Conservation (phyloP, 2,329 filamentous ascomycete species). For the Thelonectria rubi region DNA sequence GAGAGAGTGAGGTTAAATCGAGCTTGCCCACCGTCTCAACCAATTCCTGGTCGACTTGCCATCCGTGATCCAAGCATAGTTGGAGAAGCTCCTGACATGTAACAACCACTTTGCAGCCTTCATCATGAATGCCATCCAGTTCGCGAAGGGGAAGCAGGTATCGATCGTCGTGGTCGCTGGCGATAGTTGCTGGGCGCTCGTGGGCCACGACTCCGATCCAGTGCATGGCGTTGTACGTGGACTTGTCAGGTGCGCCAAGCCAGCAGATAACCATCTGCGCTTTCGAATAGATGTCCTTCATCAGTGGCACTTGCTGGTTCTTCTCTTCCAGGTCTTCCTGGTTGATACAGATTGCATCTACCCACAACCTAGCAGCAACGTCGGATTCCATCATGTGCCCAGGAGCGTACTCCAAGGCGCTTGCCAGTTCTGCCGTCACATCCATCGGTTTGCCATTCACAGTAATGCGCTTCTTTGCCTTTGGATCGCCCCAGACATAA, state of each 20-base stretch:
- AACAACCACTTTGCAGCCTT: neutral
- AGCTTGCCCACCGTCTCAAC: neutral
- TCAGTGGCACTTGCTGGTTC: constrained; percentile 10
- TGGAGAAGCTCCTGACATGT: neutral
- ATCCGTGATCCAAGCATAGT: neutral
- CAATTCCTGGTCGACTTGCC: too few relatives aligned
- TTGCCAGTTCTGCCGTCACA: neutral
- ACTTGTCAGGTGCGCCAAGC: neutral
- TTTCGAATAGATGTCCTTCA: constrained; percentile 1
- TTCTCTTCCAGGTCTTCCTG: constrained; percentile 5
- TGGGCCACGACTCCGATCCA: neutral
- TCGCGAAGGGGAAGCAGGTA: neutral
- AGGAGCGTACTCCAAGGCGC: neutral
- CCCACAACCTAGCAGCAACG: neutral
- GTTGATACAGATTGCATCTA: constrained; percentile 16
- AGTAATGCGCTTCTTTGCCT: neutral
- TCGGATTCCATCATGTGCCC: neutral
- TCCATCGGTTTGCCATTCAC: neutral
- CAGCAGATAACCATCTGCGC: constrained; percentile 1
- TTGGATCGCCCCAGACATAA: neutral
- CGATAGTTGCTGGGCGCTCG: neutral
- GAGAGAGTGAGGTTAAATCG: neutral
- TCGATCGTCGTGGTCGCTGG: neutral
- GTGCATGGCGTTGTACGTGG: neutral
- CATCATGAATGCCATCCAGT: neutral